Evolutionary conservation across 2,329 filamentous ascomycete genomes (phyloP), one percentile per base, ranked within the genome.

Genomic region (Colletotrichum endophyticum): DNA sequence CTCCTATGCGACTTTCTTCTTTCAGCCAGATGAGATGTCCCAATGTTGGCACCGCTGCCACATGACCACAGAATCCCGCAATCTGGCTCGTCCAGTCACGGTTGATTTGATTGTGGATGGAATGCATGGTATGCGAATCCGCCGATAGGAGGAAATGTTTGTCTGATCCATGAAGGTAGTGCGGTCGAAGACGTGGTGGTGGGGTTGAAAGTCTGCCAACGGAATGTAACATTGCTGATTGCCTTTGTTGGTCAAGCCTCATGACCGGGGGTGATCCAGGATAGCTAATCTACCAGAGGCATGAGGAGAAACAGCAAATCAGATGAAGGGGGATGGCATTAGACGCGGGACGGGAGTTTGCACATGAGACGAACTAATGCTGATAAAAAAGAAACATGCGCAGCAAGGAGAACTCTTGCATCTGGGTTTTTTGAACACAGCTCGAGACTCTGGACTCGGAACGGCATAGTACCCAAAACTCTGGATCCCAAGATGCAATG

Each of bases 61-160:
- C 39, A 76, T 76, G 73, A 76, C 73, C 32, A 73, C 12, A 69
- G 13, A 5, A n/a, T 59, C 44, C 44, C 70, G 8, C 34, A 44
- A 39, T 27, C 12, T 27, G 27, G 63, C 70, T 73, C 32, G 73
- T 44, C 73, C 73, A 73, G 59, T 75, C 66, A 63, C 12, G 32
- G 13, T 22, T 62, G 19, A 13, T 27, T 56, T 44, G 66, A 63
- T 74, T 63, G 61, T 66, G 66, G 61, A 75, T 56, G 66, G 53
- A 22, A 56, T 30, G 39, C 71, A 53, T 30, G 44, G 25, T 57
- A 70, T 70, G 30, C 49, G 61, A 77, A 22, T 63, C 32, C 75
- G 27, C 75, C 72, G 75, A 77, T 77, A 77, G 75, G 75, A 77
- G 71, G 75, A 77, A 75, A 71, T 62, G 66, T 66, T 63, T 71